Conservation (phyloP, 225 moss, liverwort and hornwort species). For the Straminergon stramineum region DNA sequence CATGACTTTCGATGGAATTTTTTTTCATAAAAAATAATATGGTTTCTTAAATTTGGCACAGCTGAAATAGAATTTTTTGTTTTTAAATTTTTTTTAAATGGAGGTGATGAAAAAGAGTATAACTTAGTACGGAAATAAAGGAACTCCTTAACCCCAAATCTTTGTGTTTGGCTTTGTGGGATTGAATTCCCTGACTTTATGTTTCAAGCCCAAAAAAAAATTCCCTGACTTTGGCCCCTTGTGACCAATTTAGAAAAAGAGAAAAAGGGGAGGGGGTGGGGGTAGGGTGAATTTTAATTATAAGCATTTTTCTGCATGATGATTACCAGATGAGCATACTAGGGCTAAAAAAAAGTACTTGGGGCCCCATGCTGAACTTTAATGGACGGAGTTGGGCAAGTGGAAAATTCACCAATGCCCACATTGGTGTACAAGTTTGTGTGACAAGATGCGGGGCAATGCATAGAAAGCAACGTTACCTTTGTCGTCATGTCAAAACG, state of each 20-base stretch:
- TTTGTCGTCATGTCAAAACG: not conserved
- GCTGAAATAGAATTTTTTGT: too few species aligned
- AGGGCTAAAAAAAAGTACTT: not conserved
- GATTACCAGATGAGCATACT: not conserved
- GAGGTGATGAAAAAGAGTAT: not conserved
- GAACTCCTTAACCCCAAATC: not conserved
- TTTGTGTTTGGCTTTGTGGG: not conserved
- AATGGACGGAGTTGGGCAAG: not conserved
- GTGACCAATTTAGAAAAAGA: not conserved
- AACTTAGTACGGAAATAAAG: not conserved
- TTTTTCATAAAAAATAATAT: too few species aligned
- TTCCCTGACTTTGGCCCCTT: not conserved
- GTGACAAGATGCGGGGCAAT: not conserved
- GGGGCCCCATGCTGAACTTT: too few species aligned
- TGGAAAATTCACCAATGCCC: not conserved
- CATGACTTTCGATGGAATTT: not conserved
- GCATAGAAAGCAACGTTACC: not conserved
- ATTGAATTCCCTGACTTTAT: not conserved
- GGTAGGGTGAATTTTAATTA: not conserved
- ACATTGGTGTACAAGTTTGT: not conserved
- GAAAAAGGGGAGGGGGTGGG: too few species aligned
- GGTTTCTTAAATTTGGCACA: too few species aligned
- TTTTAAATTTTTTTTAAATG: too few species aligned
- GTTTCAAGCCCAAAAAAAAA: too few species aligned
- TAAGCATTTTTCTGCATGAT: not conserved